phyloP scores from a whole-genome alignment of 2,329 filamentous ascomycete genomes.

The Fusarium sp. region DNA sequence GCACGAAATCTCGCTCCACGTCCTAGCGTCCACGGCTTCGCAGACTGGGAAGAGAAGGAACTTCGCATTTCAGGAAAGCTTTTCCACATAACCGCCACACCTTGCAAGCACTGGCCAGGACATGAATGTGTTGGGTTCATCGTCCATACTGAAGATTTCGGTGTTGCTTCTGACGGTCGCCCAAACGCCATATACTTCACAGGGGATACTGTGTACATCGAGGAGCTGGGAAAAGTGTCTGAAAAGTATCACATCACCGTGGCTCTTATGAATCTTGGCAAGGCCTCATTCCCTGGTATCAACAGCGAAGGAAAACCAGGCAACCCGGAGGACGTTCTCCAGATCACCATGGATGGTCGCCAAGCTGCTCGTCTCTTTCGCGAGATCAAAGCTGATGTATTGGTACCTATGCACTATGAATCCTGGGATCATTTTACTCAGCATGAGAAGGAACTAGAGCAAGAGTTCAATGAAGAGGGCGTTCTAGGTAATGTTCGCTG shows the following conservation, averaged over 20 bases:
- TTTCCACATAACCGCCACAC: neutral
- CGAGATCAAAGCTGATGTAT: neutral
- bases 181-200: neutral
- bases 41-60: neutral
- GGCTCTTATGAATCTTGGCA: constrained; percentile 3
- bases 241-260: neutral
- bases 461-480: neutral
- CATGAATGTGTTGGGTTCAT: constrained; percentile 4
- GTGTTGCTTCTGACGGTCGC: neutral
- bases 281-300: neutral
- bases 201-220: neutral
- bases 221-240: neutral
- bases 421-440: constrained; percentile 14
- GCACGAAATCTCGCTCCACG: constrained; percentile 2
- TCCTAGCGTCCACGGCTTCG: neutral
- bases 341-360: constrained; percentile 16
- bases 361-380: constrained; percentile 5
- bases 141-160: neutral
- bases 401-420: constrained; percentile 21
- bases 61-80: neutral
- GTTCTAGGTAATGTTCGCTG: neutral
- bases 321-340: neutral
- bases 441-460: neutral
- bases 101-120: neutral
- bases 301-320: neutral